A percentile compares a stretch with the other conserved stretches of the same genome.
These are phyloP conservation scores for Chenopodium album DNA, from an alignment of 148 eudicot species.

Conservation along the genomic window DNA sequence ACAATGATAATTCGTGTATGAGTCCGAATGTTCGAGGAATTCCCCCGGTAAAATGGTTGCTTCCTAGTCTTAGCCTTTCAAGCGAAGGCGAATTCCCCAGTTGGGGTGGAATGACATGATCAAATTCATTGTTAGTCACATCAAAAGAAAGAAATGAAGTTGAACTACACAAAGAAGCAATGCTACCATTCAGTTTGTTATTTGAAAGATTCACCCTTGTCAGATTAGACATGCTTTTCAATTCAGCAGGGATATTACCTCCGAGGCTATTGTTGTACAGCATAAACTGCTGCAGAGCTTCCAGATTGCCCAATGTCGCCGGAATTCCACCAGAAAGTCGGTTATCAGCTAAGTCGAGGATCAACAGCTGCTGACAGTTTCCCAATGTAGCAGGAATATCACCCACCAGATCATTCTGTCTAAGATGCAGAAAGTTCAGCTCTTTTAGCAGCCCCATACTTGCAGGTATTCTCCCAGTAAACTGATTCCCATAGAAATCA, in stretches of 20 bases:
- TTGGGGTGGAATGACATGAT: conserved; percentile 59
- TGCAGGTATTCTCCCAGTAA: conserved; percentile 57
- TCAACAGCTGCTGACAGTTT: conserved; percentile 52
- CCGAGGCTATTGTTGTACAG: conserved; percentile 81
- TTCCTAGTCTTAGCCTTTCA: conserved; percentile 77
- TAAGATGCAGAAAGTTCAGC: conserved; percentile 65
- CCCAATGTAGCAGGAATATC: conserved; percentile 75
- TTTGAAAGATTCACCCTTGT: conserved; percentile 83
- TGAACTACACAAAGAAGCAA: conserved; percentile 75
- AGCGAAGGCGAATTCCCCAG: conserved; percentile 67
- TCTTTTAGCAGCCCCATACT: conserved; percentile 58
- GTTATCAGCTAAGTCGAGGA: conserved; percentile 88
- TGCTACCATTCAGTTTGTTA: conserved; percentile 75
- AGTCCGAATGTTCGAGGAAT: conserved; percentile 76
- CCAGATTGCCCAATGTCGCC: conserved; percentile 49
- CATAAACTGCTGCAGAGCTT: conserved; percentile 67
- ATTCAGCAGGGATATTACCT: conserved; percentile 68
- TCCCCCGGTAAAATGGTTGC: conserved; percentile 58
- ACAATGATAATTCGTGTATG: conserved; percentile 44
- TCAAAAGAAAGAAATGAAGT: conserved; percentile 74
- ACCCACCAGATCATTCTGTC: conserved; percentile 76
- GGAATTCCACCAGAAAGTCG: conserved; percentile 75
- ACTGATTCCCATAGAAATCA: conserved; percentile 85
- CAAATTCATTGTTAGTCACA: conserved; percentile 76
- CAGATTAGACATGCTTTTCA: conserved; percentile 51